These are phyloP conservation scores for Pelargonium australe DNA, from an alignment of 441 rosid species.

Conservation along the genomic window DNA sequence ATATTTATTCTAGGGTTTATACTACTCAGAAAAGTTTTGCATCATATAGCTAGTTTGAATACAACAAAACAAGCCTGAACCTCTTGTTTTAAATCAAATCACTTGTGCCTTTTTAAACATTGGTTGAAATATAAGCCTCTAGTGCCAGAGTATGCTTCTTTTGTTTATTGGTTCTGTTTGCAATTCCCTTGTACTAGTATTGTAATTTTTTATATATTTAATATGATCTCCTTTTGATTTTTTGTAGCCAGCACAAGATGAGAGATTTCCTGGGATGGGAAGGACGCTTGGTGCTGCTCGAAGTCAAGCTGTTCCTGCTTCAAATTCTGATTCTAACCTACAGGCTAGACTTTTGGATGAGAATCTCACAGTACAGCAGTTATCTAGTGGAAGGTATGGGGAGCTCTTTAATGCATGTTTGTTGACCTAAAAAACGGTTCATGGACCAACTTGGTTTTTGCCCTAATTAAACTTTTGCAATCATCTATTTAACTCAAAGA, in stretches of 20 bases:
- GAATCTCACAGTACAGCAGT: constrained; percentile 31
- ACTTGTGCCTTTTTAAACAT: background rate
- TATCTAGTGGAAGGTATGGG: constrained; percentile 49
- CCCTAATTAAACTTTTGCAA: too few relatives aligned
- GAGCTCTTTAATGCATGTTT: constrained; percentile 12
- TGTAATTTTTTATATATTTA: background rate
- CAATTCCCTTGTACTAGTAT: background rate
- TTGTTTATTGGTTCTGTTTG: background rate
- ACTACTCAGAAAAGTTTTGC: background rate
- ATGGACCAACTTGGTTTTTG: constrained; percentile 10
- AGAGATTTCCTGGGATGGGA: constrained; percentile 73
- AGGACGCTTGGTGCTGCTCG: constrained; percentile 53
- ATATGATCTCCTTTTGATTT: constrained; percentile 8
- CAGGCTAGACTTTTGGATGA: constrained; percentile 75
- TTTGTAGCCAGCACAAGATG: constrained; percentile 54
- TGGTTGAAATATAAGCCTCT: background rate
- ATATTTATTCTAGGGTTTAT: background rate
- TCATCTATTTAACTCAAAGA: background rate
- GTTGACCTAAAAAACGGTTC: background rate
- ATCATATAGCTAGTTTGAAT: background rate
- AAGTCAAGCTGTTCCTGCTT: constrained; percentile 35
- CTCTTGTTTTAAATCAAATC: background rate
- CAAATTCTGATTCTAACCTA: constrained; percentile 59
- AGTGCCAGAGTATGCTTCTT: background rate
- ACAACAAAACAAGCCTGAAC: background rate